These are phyloP conservation scores for Talaromyces liani DNA, from an alignment of 495 filamentous ascomycete genomes.

Conservation along the genomic window DNA sequence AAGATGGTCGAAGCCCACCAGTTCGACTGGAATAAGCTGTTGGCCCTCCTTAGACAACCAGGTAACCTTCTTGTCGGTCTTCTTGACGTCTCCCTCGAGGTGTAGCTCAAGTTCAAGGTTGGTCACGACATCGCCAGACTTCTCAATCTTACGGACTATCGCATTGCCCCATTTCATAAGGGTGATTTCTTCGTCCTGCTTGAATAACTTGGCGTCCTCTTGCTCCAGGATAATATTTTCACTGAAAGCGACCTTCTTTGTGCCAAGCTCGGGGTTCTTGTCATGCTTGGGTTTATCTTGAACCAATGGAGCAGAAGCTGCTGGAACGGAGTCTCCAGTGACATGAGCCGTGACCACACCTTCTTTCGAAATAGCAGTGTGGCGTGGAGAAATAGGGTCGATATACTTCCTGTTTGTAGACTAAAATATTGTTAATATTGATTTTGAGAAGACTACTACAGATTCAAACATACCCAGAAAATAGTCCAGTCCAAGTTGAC, in stretches of 20 bases:
- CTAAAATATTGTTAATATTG: slow-evolving; percentile 2
- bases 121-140: slow-evolving; percentile 52
- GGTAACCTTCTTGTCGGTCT: slow-evolving; percentile 92
- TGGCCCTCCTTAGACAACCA: slow-evolving; percentile 75
- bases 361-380: slow-evolving; percentile 69
- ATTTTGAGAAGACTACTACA: background rate
- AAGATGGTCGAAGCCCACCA: slow-evolving; percentile 87
- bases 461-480: slow-evolving; percentile 54
- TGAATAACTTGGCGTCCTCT: slow-evolving; percentile 74
- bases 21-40: slow-evolving; percentile 69
- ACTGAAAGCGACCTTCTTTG: slow-evolving; percentile 75
- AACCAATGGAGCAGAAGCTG: slow-evolving; percentile 52
- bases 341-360: slow-evolving; percentile 61
- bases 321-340: slow-evolving; percentile 53
- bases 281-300: slow-evolving; percentile 77
- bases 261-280: slow-evolving; percentile 79
- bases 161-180: slow-evolving; percentile 96
- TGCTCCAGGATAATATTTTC: slow-evolving; percentile 72
- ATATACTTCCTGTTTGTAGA: slow-evolving; percentile 94
- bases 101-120: slow-evolving; percentile 71
- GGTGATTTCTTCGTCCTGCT: slow-evolving; percentile 83
- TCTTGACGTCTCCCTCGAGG: slow-evolving; percentile 82
- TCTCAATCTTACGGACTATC: slow-evolving; percentile 65
- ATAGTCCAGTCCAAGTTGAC: slow-evolving; percentile 84
- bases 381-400: slow-evolving; percentile 77